Evolutionary conservation across 2,329 filamentous ascomycete species (phyloP).

Genomic region (Cordyceps cateniannulata): DNA sequence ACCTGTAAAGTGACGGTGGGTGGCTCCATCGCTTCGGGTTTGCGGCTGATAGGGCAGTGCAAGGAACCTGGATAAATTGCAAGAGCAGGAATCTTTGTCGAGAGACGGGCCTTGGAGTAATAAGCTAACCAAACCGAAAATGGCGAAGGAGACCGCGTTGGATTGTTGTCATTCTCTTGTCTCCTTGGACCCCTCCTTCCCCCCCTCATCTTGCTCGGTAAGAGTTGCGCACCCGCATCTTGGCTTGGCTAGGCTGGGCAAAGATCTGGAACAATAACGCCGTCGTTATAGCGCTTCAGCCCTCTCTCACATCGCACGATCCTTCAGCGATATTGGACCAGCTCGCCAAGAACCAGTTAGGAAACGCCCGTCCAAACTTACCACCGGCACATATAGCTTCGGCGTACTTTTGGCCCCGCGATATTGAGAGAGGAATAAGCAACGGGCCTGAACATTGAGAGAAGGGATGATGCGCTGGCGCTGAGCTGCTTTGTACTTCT

Average conservation of each 20-base stretch:
- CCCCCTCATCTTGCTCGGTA: background rate
- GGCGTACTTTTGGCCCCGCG: background rate
- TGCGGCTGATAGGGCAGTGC: slow-evolving; percentile 5
- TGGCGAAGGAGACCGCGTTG: background rate
- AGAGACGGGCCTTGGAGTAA: background rate
- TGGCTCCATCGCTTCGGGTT: background rate
- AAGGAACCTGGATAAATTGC: background rate
- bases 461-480: no score
- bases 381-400: background rate
- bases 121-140: background rate
- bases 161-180: background rate
- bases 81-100: background rate
- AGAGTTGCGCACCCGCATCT: background rate
- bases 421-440: no score
- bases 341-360: background rate
- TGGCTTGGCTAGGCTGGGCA: background rate
- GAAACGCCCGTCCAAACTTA: background rate
- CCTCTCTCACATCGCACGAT: background rate
- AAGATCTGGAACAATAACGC: background rate
- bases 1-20: no score
- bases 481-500: no score
- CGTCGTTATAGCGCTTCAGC: background rate
- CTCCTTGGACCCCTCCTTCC: background rate
- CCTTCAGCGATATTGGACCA: background rate
- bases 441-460: no score